These are phyloP conservation scores for Spergularia azorica DNA, from an alignment of 179 eudicot genomes.

Conservation along the genomic window DNA sequence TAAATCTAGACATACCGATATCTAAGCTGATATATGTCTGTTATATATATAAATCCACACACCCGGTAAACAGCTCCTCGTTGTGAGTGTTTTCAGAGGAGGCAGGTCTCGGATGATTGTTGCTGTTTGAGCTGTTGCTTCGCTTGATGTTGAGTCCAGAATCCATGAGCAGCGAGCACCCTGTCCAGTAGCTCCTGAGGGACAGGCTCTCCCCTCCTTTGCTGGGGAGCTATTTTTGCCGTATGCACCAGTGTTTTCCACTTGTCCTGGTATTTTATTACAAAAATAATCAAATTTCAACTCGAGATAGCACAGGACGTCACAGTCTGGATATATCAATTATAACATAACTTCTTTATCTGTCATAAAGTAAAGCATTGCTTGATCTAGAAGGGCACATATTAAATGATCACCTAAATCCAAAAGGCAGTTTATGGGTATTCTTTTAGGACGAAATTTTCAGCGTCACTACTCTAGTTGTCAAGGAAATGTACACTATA, in stretches of 20 bases:
- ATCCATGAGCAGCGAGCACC: constrained; percentile 82
- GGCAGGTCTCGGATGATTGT: constrained; percentile 53
- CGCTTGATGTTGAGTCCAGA: constrained; percentile 85
- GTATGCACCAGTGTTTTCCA: constrained; percentile 99
- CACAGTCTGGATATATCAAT: no score
- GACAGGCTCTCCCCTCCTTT: constrained; percentile 97
- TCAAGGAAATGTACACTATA: constrained; percentile 13
- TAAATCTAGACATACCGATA: constrained; percentile 37
- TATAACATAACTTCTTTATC: no score
- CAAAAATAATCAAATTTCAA: background rate
- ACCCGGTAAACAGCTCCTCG: constrained; percentile 1
- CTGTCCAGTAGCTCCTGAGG: constrained; percentile 92
- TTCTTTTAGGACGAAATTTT: constrained; percentile 15
- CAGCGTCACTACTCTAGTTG: constrained; percentile 1
- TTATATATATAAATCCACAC: constrained; percentile 29
- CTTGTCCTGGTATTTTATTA: constrained; percentile 61
- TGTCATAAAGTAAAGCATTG: background rate
- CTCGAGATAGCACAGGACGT: background rate
- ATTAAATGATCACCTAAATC: background rate
- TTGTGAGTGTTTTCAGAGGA: constrained; percentile 34
- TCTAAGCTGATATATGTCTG: constrained; percentile 23
- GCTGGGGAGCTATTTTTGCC: constrained; percentile 94
- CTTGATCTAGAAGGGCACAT: background rate
- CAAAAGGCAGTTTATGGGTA: background rate
- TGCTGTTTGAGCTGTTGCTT: constrained; percentile 72